Evolutionary conservation across 73 alveolate species (phyloP), one percentile per base, ranked within the genome.

Genomic region (Symbiodinium natans): DNA sequence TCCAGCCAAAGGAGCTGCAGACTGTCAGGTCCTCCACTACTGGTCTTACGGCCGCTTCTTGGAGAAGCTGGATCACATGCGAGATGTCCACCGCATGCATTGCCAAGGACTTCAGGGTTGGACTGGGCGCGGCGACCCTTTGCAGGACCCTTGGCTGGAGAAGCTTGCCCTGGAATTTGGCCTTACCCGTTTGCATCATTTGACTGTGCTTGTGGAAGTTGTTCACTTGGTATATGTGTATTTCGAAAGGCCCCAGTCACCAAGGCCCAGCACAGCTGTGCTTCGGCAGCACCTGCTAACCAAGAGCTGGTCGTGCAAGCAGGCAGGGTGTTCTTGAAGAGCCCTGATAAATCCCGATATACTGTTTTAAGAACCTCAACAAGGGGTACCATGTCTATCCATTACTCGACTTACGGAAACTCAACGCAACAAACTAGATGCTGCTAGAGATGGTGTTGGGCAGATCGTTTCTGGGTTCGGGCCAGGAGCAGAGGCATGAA

Each of bases 101-200:
- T 48, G 77, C 97, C 59, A 39, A 41, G 80, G 42, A 41, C 19
- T 38, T 41, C 36, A 21, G 31, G 84, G 59, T 11, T 31, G 54
- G 82, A 73, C 54, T 5, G 83, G 82, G 9, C 83, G n/a, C 25
- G 17, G 23, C 21, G 63, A 38, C 25, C 63, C 42, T 15, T 34
- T 59, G 33, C 59, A 34, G 29, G 95, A 89, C 27, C 87, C 95
- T 11, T 89, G 95, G 95, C 42, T 68, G 75, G 95, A 89, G 95
- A 23, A 4, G 6, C 95, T 41, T 89, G 95, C 56, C 9, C 23
- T 17, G 23, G 5, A 17, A 77, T 77, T 8, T 1, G 40, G 25
- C 6, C 82, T 39, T 29, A 33, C 6, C 31, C 31, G n/a, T n/a
- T n/a, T n/a, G n/a, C n/a, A n/a, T n/a, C 48, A 75, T 15, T 33